Evolutionary conservation across 257 asterid genomes (phyloP).

Genomic region (Penstemon davidsonii): DNA sequence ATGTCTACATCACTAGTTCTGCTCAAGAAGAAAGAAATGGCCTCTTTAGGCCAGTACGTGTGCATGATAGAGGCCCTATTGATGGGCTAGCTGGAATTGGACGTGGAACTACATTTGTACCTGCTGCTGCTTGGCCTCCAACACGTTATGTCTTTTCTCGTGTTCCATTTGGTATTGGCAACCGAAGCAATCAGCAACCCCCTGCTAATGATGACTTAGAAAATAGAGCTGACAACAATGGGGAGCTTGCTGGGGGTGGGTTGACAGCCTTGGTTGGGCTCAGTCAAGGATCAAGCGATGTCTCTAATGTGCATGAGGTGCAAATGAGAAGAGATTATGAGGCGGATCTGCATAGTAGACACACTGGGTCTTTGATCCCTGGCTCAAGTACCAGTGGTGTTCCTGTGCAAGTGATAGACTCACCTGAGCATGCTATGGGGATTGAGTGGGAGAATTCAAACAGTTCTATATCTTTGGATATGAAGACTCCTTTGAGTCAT

Average conservation of each 20-base stretch:
- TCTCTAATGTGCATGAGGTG: slow-evolving; percentile 52
- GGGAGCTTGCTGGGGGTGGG: slow-evolving; percentile 86
- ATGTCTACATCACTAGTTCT: slow-evolving; percentile 64
- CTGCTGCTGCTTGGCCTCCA: slow-evolving; percentile 89
- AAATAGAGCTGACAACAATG: slow-evolving; percentile 65
- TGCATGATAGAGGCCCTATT: slow-evolving; percentile 75
- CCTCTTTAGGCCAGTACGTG: slow-evolving; percentile 77
- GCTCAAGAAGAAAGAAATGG: slow-evolving; percentile 81
- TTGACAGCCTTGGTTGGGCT: slow-evolving; percentile 96
- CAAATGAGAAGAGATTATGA: slow-evolving; percentile 61
- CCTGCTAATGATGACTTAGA: slow-evolving; percentile 78
- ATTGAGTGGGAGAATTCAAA: slow-evolving; percentile 73
- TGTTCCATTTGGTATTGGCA: slow-evolving; percentile 92
- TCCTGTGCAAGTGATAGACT: slow-evolving; percentile 65
- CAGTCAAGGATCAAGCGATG: slow-evolving; percentile 68
- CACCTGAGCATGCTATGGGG: slow-evolving; percentile 59
- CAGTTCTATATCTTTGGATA: slow-evolving; percentile 79
- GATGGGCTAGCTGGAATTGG: slow-evolving; percentile 98
- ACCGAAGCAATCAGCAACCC: slow-evolving; percentile 68
- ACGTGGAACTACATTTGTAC: slow-evolving; percentile 79
- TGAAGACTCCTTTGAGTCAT: slow-evolving; percentile 89
- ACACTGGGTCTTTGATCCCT: slow-evolving; percentile 45
- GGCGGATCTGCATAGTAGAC: slow-evolving; percentile 47
- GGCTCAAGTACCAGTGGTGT: slow-evolving; percentile 57
- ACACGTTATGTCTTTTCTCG: slow-evolving; percentile 98